Base-by-base conservation (phyloP, 2,329 filamentous ascomycete genomes). In the Cercospora citrullina region DNA sequence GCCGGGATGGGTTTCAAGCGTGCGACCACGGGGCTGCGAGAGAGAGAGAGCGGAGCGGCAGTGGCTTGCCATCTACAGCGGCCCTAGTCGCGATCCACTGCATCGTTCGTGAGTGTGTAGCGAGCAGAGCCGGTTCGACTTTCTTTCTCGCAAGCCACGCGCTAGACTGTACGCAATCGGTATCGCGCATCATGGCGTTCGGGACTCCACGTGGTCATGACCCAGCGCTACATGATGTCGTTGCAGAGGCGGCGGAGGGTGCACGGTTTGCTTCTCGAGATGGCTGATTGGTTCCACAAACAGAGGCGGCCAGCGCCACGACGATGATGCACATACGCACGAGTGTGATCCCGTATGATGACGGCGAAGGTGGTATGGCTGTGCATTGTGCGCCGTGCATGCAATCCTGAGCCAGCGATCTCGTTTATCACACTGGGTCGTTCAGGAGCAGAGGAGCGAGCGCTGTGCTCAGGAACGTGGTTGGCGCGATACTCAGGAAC, bases 171-270 rank as follows among this genome's bases (percentile, higher is more conserved):
- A 61, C 59, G 18, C 36, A 61, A 31, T 31, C 16, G 39, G 60
- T 18, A 53, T 53, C 39, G 60, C 42, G 60, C 60, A 53, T 16
- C 60, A 63, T 53, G 39, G 42, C 60, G 60, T 53, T 51, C 60
- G 48, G 60, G 60, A 63, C 39, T 51, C 60, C 60, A 63, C 60
- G 60, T 63, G 60, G 60, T 31, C 42, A 26, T 63, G 6, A 16
- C 26, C 26, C 60, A 51, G 39, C 39, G 59, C 59, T 39, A 48
- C 23, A 39, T 30, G 60, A 62, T 45, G 60, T 48, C 31, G 42
- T 39, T 63, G 60, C 39, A 31, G 42, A 53, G 39, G 60, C 60
- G 60, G 60, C 53, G 53, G 53, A 12, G 53, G 53, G 23, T 28
- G 28, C 53, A 31, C 23, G 53, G 12, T 12, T 26, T 57, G 53